Evolutionary conservation across 768 basidiomycete genomes (phyloP), one percentile per base, ranked within the genome.

Genomic region (Tubosaeta sp.): DNA sequence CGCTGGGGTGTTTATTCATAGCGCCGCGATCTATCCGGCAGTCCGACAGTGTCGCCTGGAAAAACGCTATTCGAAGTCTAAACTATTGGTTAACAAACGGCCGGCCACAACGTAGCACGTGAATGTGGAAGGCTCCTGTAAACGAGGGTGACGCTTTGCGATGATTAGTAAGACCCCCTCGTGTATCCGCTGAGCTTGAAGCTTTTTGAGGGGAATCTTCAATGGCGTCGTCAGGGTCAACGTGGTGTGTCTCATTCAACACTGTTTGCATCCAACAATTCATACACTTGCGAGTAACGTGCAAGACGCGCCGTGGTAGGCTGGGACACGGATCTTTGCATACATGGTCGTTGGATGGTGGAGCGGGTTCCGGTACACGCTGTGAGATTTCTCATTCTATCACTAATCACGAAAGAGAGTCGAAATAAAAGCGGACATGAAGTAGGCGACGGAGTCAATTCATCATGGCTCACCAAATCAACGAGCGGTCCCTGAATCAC

Each of bases 351-450:
- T 87, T 51, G 85, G 84, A 34, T 80, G 83, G 47, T 88, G 85
- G 86, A 88, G 85, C 60, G 84, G 86, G n/a, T 88, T 86, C 66
- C 75, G 82, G 53, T 88, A 88, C 68, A 78, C 75, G 2, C 59
- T 81, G 8, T 42, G 16, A 22, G 19, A 12, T 25, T 14, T 26
- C 41, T 42, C 22, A 26, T 42, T 42, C 41, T 12, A 39, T 39
- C 19, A 39, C 25, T 22, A 22, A 26, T 42, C 25, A 26, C 35
- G n/a, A 37, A 37, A 8, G n/a, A 35, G 6, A 31, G 29, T 31
- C 29, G 37, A 38, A 10, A 42, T 42, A 25, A 42, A 42, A 16
- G 19, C 39, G 25, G 41, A 26, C 25, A 42, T 42, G 41, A 42
- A 26, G 14, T 14, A 25, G 39, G 10, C 39, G 39, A 17, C n/a